These are phyloP conservation scores for Raffaelea deltoideospora DNA, from an alignment of 2,329 filamentous ascomycete genomes.

Conservation along the genomic window DNA sequence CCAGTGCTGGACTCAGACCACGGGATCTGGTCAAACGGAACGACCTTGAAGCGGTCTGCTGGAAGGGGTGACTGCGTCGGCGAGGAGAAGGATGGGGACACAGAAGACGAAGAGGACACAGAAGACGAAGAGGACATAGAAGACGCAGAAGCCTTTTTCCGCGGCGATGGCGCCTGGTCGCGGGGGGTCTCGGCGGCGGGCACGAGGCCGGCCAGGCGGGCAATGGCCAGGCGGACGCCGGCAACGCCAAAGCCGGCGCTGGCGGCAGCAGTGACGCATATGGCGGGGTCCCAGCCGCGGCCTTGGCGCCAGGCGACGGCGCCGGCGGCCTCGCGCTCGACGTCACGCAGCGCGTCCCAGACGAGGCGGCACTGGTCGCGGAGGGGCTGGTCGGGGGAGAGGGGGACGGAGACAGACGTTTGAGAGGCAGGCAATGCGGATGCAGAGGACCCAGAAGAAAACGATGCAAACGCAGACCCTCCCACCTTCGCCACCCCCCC, in stretches of 20 bases:
- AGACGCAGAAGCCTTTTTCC: too few relatives aligned
- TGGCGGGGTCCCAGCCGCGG: slow-evolving; percentile 17
- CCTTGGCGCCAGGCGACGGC: slow-evolving; percentile 12
- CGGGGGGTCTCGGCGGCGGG: slow-evolving; percentile 1
- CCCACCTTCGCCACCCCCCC: slow-evolving; percentile 5
- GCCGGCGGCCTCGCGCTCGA: slow-evolving; percentile 7
- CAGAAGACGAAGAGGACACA: too few relatives aligned
- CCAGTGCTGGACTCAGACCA: slow-evolving; percentile 8
- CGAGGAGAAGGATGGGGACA: not conserved
- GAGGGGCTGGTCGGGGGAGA: slow-evolving; percentile 16
- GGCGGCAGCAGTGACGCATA: slow-evolving; percentile 19
- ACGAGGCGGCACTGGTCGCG: slow-evolving; percentile 10
- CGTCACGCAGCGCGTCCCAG: not conserved
- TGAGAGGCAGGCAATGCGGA: too few relatives aligned
- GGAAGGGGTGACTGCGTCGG: too few relatives aligned
- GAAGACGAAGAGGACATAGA: too few relatives aligned
- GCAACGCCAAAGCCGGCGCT: slow-evolving; percentile 16
- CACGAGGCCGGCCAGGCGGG: slow-evolving; percentile 17
- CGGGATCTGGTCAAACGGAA: slow-evolving; percentile 19
- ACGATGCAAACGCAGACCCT: too few relatives aligned
- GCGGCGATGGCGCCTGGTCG: not conserved
- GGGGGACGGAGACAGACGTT: slow-evolving; percentile 13
- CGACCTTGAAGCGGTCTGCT: slow-evolving; percentile 13
- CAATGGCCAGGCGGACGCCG: slow-evolving; percentile 18
- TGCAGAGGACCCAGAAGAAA: too few relatives aligned